A percentile compares a stretch with the other conserved stretches of the same genome.
phyloP scores from a whole-genome alignment of 768 basidiomycete species.

The Lentinula guzmanii region DNA sequence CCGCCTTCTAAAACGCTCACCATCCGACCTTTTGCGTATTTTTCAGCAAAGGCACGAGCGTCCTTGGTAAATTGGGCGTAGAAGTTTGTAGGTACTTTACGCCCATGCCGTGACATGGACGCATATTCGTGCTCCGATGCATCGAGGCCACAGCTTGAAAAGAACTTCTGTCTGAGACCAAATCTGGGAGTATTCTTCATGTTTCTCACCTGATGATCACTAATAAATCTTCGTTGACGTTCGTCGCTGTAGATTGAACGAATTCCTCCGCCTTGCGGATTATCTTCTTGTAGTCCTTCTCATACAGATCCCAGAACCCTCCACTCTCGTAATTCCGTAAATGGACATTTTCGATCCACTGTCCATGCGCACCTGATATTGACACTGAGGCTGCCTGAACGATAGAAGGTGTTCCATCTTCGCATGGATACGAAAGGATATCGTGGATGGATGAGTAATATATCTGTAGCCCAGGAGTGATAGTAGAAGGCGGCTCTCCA shows the following conservation, averaged over 20 bases:
- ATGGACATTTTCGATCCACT: slow-evolving; percentile 85
- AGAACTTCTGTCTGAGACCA: slow-evolving; percentile 1
- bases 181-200: not conserved
- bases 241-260: slow-evolving; percentile 55
- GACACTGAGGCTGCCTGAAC: slow-evolving; percentile 86
- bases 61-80: slow-evolving; percentile 81
- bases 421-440: slow-evolving; percentile 87
- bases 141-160: slow-evolving; percentile 82
- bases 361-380: slow-evolving; percentile 75
- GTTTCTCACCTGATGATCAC: slow-evolving; percentile 78
- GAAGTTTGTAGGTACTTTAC: slow-evolving; percentile 85
- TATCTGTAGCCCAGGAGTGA: slow-evolving; percentile 47
- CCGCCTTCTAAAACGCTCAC: slow-evolving; percentile 94
- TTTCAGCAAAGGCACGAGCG: slow-evolving; percentile 55
- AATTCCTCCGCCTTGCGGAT: slow-evolving; percentile 68
- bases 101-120: slow-evolving; percentile 87
- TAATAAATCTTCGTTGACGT: slow-evolving; percentile 59
- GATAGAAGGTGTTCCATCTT: slow-evolving; percentile 76
- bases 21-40: slow-evolving; percentile 60
- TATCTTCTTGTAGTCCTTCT: slow-evolving; percentile 52
- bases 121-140: slow-evolving; percentile 88
- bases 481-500: slow-evolving; percentile 20
- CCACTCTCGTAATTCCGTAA: slow-evolving; percentile 65
- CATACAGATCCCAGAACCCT: slow-evolving; percentile 79
- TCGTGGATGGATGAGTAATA: slow-evolving; percentile 96